Evolutionary conservation across 148 eudicot genomes (phyloP), one percentile per base, ranked within the genome.

Genomic region (Silene conica): DNA sequence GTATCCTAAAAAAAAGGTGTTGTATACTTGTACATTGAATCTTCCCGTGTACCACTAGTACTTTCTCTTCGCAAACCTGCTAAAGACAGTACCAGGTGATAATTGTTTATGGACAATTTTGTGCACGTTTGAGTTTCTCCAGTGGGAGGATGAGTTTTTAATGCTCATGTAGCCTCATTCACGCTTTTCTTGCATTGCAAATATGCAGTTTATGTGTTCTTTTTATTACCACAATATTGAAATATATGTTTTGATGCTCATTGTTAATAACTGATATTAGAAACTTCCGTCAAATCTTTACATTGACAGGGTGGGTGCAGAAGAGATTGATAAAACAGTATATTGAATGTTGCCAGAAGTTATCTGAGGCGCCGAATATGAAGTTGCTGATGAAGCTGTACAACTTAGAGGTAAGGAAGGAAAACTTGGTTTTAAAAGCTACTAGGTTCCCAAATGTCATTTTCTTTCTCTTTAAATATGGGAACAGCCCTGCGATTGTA

Each of bases 301-400:
- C 21, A 59, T 71, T 76, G 63, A 73, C 89, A 92, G 97, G 85
- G 74, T 90, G 96, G 91, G 91, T 86, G 77, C 94, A 90, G 78
- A 96, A 89, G 83, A 86, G 86, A 71, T 66, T 92, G 82, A 89
- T 96, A 84, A 96, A 92, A 78, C 73, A 82, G 67, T 96, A 96
- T 67, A 73, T 92, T 55, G 92, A 92, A 67, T 83, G 88, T 74
- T 92, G 99, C 71, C 77, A 82, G 77, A 88, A 77, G 61, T 80
- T 84, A 76, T 89, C 88, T 59, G 90, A 89, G 81, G 64, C 76
- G 31, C 99, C 99, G 45, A 89, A 84, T 75, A 69, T 90, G 86
- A 88, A 87, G 78, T 81, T 96, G 82, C 85, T 96, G 15, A 85
- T 82, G 79, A 89, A 86, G 74, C 80, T 96, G 78, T 96, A 96